Evolutionary conservation across 1,139 yeast species (phyloP).

Genomic region (Geotrichum reessii): DNA sequence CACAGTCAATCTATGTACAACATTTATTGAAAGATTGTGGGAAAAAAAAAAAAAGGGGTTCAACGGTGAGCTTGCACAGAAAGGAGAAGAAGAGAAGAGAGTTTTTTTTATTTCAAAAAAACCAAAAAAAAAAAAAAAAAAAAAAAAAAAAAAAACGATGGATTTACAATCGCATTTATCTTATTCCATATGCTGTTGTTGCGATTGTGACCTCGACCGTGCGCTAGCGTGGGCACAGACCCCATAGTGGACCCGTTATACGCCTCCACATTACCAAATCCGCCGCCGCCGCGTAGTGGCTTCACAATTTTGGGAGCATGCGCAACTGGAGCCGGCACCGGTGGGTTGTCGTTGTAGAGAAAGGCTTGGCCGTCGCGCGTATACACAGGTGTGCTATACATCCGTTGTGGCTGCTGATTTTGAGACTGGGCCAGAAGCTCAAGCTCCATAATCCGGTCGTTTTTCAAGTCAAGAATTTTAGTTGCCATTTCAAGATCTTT

Average conservation of each 20-base stretch:
- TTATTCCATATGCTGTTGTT: not conserved
- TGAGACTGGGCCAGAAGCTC: slow-evolving; percentile 33
- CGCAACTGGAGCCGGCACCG: too few species aligned
- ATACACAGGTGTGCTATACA: not conserved
- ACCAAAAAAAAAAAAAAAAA: not conserved
- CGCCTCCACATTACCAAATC: not conserved
- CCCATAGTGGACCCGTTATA: too few species aligned
- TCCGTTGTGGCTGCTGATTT: not conserved
- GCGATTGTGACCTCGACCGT: not conserved
- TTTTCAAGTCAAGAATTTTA: slow-evolving; percentile 55
- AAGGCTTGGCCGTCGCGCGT: not conserved
- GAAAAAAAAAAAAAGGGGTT: too few species aligned
- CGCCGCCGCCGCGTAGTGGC: slow-evolving; percentile 56
- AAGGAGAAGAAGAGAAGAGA: too few species aligned
- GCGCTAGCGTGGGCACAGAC: not conserved
- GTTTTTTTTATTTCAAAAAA: not conserved
- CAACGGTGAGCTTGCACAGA: too few species aligned
- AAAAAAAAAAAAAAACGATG: not conserved
- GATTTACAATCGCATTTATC: slow-evolving; percentile 2
- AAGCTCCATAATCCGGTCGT: slow-evolving; percentile 52
- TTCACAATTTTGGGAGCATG: slow-evolving; percentile 45
- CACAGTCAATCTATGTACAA: too few species aligned
- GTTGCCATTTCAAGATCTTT: slow-evolving; percentile 51
- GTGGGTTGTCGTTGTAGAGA: not conserved
- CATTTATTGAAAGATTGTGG: too few species aligned